Percentiles rank a stretch among this genome's conserved stretches.
phyloP scores from a whole-genome alignment of 179 eudicot genomes.

The Beta lomatogona region DNA sequence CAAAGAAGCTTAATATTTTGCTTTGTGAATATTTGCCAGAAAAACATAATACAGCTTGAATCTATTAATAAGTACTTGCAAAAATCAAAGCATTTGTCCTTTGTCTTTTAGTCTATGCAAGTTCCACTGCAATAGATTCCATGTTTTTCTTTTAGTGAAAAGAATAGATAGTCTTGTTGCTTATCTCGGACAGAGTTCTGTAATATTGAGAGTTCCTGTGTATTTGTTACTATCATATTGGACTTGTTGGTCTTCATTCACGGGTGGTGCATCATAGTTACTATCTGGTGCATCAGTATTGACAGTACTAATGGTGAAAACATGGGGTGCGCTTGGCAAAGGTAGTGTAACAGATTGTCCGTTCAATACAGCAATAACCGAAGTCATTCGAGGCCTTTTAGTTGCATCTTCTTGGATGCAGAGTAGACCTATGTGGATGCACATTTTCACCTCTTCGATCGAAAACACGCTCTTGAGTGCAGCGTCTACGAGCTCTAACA shows the following conservation, averaged over 20 bases:
- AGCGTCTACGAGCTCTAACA: constrained; percentile 13
- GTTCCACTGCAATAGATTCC: too few relatives aligned
- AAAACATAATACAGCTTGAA: too few relatives aligned
- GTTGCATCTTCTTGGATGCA: constrained; percentile 39
- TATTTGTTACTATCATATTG: not conserved
- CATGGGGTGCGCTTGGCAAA: not conserved
- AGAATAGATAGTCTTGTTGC: not conserved
- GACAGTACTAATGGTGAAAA: not conserved
- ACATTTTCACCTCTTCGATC: constrained; percentile 25
- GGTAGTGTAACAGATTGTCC: not conserved
- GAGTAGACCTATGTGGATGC: constrained; percentile 35
- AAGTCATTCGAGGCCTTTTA: not conserved
- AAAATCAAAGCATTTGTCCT: too few relatives aligned
- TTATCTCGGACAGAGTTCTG: not conserved
- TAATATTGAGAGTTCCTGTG: not conserved
- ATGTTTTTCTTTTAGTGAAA: too few relatives aligned
- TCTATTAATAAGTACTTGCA: too few relatives aligned
- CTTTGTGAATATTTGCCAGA: too few relatives aligned
- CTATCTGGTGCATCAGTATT: not conserved
- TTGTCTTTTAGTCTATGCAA: too few relatives aligned
- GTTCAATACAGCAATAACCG: not conserved
- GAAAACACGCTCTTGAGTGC: not conserved
- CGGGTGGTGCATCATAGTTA: not conserved
- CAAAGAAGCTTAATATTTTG: too few relatives aligned
- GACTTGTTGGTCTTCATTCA: not conserved